Evolutionary conservation across 1,139 yeast genomes (phyloP).

Genomic region (Hansenula sp.): DNA sequence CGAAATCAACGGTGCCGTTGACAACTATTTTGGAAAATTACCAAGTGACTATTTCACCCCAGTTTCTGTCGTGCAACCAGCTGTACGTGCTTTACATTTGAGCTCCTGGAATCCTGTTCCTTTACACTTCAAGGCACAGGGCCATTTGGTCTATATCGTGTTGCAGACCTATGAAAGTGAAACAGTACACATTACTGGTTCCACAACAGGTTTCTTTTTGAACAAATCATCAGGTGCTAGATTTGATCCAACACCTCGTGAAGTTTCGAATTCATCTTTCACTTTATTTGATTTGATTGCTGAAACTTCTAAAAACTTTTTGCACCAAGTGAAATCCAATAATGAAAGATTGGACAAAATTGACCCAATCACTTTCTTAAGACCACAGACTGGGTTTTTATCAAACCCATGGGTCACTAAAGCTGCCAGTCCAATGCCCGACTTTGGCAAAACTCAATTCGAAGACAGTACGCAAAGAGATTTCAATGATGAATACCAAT

Average conservation of each 20-base stretch:
- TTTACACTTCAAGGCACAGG: slow-evolving; percentile 51
- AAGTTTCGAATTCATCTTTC: slow-evolving; percentile 27
- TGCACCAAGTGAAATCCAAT: slow-evolving; percentile 32
- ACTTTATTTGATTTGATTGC: slow-evolving; percentile 29
- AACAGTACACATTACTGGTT: slow-evolving; percentile 71
- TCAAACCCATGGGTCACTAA: slow-evolving; percentile 70
- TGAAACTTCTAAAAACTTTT: slow-evolving; percentile 32
- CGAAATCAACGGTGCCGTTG: slow-evolving; percentile 18
- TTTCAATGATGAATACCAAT: slow-evolving; percentile 90
- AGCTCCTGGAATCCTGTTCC: slow-evolving; percentile 93
- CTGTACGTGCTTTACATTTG: slow-evolving; percentile 49
- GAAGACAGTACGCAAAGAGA: slow-evolving; percentile 61
- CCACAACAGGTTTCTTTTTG: slow-evolving; percentile 73
- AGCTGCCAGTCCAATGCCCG: slow-evolving; percentile 39
- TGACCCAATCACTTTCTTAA: slow-evolving; percentile 52
- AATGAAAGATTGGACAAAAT: slow-evolving; percentile 38
- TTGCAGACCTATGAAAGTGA: slow-evolving; percentile 81
- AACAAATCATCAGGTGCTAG: slow-evolving; percentile 62
- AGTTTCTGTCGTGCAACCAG: slow-evolving; percentile 27
- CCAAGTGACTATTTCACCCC: slow-evolving; percentile 25
- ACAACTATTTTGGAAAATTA: slow-evolving; percentile 11
- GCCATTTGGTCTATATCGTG: slow-evolving; percentile 77
- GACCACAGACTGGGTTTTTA: slow-evolving; percentile 59
- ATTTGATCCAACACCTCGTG: slow-evolving; percentile 64
- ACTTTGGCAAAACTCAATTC: slow-evolving; percentile 59